phyloP scores from a whole-genome alignment of 441 rosid species.

The Euphorbia celastroides region DNA sequence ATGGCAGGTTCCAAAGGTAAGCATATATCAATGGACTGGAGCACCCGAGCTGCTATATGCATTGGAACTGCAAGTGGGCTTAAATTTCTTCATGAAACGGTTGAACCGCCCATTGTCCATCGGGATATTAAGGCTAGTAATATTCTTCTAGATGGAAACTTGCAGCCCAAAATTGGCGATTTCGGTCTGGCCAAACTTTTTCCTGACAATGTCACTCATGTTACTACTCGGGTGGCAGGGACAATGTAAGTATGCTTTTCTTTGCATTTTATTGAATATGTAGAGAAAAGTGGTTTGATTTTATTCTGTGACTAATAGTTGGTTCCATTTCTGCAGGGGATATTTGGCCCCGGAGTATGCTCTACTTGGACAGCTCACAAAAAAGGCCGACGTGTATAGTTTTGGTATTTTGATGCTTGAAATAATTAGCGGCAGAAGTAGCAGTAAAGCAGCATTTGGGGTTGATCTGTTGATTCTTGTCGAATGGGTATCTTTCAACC shows the following conservation, averaged over 20 bases:
- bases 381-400: conserved; percentile 91
- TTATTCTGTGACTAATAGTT: background rate
- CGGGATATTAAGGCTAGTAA: conserved; percentile 78
- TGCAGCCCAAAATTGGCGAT: conserved; percentile 64
- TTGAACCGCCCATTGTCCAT: conserved; percentile 59
- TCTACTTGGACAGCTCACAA: conserved; percentile 74
- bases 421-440: conserved; percentile 78
- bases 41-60: conserved; percentile 56
- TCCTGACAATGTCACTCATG: conserved; percentile 70
- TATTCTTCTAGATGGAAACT: conserved; percentile 60
- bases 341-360: conserved; percentile 98
- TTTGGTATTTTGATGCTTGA: conserved; percentile 90
- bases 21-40: conserved; percentile 48
- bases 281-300: background rate
- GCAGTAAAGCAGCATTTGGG: conserved; percentile 80
- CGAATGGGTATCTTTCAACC: conserved; percentile 73
- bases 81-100: conserved; percentile 39
- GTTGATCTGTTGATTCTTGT: conserved; percentile 57
- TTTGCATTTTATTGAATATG: conserved; percentile 5
- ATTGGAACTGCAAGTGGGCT: conserved; percentile 65
- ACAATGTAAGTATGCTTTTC: conserved; percentile 46
- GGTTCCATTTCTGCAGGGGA: conserved; percentile 47
- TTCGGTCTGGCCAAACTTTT: conserved; percentile 77
- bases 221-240: conserved; percentile 81
- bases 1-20: conserved; percentile 53